These are phyloP conservation scores for Alternaria sp. DNA, from an alignment of 2,329 filamentous ascomycete genomes.

Conservation along the genomic window DNA sequence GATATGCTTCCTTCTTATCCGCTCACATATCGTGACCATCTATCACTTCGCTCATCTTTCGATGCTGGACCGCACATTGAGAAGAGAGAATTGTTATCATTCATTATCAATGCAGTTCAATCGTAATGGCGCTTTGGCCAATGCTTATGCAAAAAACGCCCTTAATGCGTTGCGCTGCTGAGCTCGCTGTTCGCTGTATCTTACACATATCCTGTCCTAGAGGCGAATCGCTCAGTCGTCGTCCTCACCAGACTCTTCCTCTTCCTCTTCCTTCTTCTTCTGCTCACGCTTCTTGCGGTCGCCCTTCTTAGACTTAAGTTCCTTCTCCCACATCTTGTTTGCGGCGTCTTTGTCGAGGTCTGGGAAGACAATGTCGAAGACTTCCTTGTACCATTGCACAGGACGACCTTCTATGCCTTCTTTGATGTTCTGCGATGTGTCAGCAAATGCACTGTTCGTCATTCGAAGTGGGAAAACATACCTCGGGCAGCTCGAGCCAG, in stretches of 20 bases:
- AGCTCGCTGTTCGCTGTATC: constrained; percentile 4
- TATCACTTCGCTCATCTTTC: not conserved
- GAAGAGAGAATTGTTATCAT: constrained; percentile 8
- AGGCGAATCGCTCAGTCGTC: constrained; percentile 35
- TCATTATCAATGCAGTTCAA: constrained; percentile 8
- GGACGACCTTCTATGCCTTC: constrained; percentile 91
- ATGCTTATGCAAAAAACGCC: constrained; percentile 17
- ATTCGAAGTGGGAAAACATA: constrained; percentile 59
- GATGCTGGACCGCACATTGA: not conserved
- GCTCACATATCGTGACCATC: not conserved
- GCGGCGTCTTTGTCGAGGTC: constrained; percentile 76
- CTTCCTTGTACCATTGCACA: constrained; percentile 91
- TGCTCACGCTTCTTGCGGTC: constrained; percentile 47
- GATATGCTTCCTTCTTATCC: not conserved
- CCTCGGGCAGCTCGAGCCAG: constrained; percentile 96
- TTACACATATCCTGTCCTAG: constrained; percentile 19
- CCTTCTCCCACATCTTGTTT: constrained; percentile 75
- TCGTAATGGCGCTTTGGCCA: constrained; percentile 2
- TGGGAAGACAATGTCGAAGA: constrained; percentile 91
- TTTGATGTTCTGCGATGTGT: constrained; percentile 84
- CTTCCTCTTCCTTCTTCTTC: constrained; percentile 59
- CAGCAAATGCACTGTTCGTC: constrained; percentile 9
- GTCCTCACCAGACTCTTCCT: constrained; percentile 48
- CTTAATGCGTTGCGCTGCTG: constrained; percentile 18
- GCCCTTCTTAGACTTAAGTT: constrained; percentile 56